Base-by-base conservation (phyloP, 305 asterid genomes). In the Fraxinus albicans region DNA sequence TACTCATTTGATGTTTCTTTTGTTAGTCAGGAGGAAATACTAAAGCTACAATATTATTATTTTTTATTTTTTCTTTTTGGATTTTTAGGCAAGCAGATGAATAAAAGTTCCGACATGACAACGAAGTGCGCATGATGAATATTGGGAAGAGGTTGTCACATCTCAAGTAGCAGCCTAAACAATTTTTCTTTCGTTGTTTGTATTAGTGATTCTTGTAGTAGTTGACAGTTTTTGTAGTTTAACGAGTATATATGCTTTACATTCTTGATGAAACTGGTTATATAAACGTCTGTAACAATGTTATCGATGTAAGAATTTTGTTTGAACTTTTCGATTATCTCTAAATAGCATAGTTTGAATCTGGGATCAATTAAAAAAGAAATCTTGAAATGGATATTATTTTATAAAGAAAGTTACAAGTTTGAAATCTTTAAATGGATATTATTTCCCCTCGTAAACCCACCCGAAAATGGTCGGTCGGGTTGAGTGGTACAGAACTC, bases 21-120 rank as follows among this genome's bases (percentile, higher is more conserved):
- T 67, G 74, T 25, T 12, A 13, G 9, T 67, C n/a, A 25, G 74
- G 36, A 25, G 33, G 10, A 19, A 19, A 63, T 4, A 67, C 35
- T 67, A 4, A 67, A 12, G 34, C 34, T 65, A 0, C 34, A 3
- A 67, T 0, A 12, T 3, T 34, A 17, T 63, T 5, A 25, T 76
- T 23, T 3, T 44, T 3, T 76, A 23, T 21, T 73, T 25, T 47
- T 17, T 23, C 25, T 31, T 29, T 21, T 55, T 65, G 34, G 36
- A 36, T 19, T 38, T 7, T 29, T 73, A 82, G 88, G 82, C 7
- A 36, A 79, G 31, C 79, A 63, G 81, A 58, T 82, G 76, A 81
- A 35, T 79, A 17, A 29, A 31, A 31, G 19, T 44, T 25, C n/a
- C 8, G 19, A 67, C 19, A 12, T 25, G 74, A 27, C 74, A 67